Conservation (phyloP, 441 rosid genomes). For the Pelargonium fulgidum region DNA sequence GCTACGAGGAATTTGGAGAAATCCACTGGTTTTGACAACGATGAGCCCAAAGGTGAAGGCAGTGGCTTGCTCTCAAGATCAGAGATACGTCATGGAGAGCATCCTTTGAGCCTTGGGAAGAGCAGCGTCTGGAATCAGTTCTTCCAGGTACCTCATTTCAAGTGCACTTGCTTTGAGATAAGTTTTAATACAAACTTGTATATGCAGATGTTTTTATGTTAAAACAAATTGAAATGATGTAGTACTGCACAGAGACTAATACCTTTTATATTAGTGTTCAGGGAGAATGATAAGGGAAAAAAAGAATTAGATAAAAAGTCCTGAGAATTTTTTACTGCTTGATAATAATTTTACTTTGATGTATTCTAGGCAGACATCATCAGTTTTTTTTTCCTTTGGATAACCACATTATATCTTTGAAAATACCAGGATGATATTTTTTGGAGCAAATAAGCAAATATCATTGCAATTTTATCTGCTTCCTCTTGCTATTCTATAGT, state of each 20-base stretch:
- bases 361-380: background rate
- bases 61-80: conserved; percentile 68
- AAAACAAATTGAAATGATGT: background rate
- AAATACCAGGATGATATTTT: background rate
- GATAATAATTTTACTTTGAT: background rate
- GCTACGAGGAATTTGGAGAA: conserved; percentile 84
- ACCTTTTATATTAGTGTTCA: background rate
- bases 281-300: background rate
- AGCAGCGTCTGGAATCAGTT: conserved; percentile 85
- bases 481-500: background rate
- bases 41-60: conserved; percentile 43
- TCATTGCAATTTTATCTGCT: background rate
- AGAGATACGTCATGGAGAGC: conserved; percentile 74
- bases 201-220: background rate
- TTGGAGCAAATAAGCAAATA: background rate
- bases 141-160: conserved; percentile 60
- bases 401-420: background rate
- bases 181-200: background rate
- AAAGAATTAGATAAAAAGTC: background rate
- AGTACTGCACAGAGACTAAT: background rate
- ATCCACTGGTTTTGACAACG: conserved; percentile 38
- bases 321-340: background rate
- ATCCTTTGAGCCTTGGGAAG: conserved; percentile 88
- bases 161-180: conserved; percentile 7
- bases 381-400: background rate